These are phyloP conservation scores for Heritiera fomes DNA, from an alignment of 345 rosid species.

Conservation along the genomic window DNA sequence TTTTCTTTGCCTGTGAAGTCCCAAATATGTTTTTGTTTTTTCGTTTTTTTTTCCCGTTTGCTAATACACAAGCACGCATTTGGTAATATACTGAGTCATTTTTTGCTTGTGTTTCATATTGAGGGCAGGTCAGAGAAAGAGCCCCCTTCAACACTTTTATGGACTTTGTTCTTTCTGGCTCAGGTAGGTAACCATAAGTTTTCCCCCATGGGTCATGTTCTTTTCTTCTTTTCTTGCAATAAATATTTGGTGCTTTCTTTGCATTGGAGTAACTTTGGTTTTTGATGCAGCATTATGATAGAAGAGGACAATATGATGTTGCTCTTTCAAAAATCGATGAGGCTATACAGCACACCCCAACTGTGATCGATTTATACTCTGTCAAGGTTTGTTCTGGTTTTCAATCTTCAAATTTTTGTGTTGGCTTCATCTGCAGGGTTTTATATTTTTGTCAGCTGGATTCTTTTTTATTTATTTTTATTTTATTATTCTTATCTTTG, in stretches of 20 bases:
- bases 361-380: conserved; percentile 93
- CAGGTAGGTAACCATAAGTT: conserved; percentile 56
- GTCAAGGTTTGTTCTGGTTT: conserved; percentile 64
- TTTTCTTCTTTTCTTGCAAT: background rate
- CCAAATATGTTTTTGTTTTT: background rate
- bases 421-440: background rate
- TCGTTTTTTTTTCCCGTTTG: too few species aligned
- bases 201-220: background rate
- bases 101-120: conserved; percentile 21
- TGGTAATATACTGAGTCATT: conserved; percentile 10
- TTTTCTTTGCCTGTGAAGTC: background rate
- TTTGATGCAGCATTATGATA: conserved; percentile 90
- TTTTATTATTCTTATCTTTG: background rate
- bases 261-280: conserved; percentile 15
- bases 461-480: background rate
- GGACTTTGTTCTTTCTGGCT: conserved; percentile 92
- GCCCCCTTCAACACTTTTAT: conserved; percentile 91
- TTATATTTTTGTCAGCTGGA: background rate
- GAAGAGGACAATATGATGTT: conserved; percentile 73
- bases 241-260: conserved; percentile 9
- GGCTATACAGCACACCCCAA: conserved; percentile 95
- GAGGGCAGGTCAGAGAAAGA: conserved; percentile 77
- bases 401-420: background rate
- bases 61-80: background rate
- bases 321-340: conserved; percentile 86